phyloP scores from a whole-genome alignment of 2,329 filamentous ascomycete species.

The Lachnellula occidentalis region DNA sequence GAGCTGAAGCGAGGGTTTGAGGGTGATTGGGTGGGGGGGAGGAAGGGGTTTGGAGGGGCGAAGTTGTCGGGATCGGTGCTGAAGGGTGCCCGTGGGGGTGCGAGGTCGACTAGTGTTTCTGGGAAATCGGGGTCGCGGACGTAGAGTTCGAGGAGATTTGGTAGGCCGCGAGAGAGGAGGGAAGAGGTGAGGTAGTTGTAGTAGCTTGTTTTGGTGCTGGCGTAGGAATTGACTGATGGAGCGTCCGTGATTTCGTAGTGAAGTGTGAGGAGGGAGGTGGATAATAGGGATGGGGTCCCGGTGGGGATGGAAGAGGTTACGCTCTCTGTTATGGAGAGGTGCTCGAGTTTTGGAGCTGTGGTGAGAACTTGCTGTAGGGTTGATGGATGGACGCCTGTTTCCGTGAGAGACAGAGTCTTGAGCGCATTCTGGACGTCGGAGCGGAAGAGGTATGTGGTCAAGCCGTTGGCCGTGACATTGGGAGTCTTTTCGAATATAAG shows the following conservation, averaged over 20 bases:
- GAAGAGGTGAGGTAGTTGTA: constrained; percentile 85
- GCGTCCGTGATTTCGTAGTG: constrained; percentile 76
- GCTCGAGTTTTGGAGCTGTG: constrained; percentile 36
- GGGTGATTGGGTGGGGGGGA: constrained; percentile 3
- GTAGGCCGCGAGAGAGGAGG: constrained; percentile 69
- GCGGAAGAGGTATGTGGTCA: constrained; percentile 62
- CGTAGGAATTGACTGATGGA: constrained; percentile 50
- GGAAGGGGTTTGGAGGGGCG: constrained; percentile 20
- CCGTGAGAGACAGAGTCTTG: constrained; percentile 62
- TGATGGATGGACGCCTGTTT: constrained; percentile 60
- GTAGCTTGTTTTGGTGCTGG: constrained; percentile 55
- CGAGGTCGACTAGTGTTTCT: constrained; percentile 64
- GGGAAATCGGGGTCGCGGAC: constrained; percentile 82
- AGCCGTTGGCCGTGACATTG: constrained; percentile 64
- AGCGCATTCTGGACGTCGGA: constrained; percentile 55
- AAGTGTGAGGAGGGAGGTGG: constrained; percentile 62
- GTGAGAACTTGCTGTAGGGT: constrained; percentile 38
- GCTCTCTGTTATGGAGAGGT: constrained; percentile 49
- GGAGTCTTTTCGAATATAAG: constrained; percentile 68
- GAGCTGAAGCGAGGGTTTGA: constrained; percentile 26
- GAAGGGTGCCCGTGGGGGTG: constrained; percentile 55
- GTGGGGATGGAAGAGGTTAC: constrained; percentile 53
- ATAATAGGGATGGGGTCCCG: constrained; percentile 59
- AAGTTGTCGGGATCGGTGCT: constrained; percentile 33
- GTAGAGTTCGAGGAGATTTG: constrained; percentile 70